Percentiles rank a stretch among this genome's conserved stretches.
phyloP scores from a whole-genome alignment of 192 early-diverging fungal genomes.

The Chytriomyces sp. region DNA sequence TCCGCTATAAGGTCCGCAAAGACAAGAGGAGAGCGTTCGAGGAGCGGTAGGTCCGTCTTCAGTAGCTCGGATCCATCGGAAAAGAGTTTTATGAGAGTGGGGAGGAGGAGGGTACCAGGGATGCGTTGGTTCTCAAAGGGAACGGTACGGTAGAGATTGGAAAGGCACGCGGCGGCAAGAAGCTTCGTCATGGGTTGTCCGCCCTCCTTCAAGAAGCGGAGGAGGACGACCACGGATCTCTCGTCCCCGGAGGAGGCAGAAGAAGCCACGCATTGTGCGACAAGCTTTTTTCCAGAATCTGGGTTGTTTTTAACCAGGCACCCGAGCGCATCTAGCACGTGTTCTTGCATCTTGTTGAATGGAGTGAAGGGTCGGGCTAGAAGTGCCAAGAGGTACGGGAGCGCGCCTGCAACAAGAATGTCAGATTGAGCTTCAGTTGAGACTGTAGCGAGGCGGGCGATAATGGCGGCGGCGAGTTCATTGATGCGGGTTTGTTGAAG shows the following conservation, averaged over 20 bases:
- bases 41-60: conserved; percentile 39
- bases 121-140: conserved; percentile 56
- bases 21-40: conserved; percentile 70
- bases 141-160: conserved; percentile 66
- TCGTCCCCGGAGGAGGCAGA: conserved; percentile 45
- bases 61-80: conserved; percentile 41
- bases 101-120: conserved; percentile 60
- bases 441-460: conserved; percentile 55
- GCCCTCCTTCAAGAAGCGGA: conserved; percentile 66
- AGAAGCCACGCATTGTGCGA: conserved; percentile 17
- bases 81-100: conserved; percentile 72
- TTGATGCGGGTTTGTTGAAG: not conserved
- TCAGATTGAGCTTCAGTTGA: conserved; percentile 60
- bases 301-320: conserved; percentile 64
- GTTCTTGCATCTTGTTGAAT: conserved; percentile 71
- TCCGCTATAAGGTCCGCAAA: conserved; percentile 72
- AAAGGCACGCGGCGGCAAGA: conserved; percentile 67
- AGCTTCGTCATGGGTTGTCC: conserved; percentile 66
- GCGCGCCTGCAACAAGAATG: conserved; percentile 57
- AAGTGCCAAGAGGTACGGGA: conserved; percentile 59
- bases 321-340: conserved; percentile 75
- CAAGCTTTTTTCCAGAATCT: conserved; percentile 54
- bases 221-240: conserved; percentile 40
- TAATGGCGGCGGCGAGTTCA: conserved; percentile 11
- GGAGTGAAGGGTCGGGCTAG: conserved; percentile 51